Evolutionary conservation across 192 early-diverging fungal species (phyloP).

Genomic region (Coemansia sp.): DNA sequence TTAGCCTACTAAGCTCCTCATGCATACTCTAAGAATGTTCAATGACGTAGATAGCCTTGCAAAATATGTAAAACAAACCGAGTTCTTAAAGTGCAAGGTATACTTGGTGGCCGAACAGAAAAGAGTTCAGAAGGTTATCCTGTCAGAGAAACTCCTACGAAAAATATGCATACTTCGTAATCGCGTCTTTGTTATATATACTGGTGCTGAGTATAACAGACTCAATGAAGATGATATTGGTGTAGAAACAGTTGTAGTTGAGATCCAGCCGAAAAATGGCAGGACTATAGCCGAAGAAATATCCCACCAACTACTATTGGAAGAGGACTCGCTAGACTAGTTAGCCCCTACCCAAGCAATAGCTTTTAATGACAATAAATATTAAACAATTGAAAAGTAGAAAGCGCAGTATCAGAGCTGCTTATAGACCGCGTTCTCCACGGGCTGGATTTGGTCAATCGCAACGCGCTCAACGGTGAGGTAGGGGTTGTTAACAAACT

Average conservation of each 20-base stretch:
- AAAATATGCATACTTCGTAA: neutral
- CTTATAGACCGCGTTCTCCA: slow-evolving; percentile 37
- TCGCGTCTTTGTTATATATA: neutral
- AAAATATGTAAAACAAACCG: neutral
- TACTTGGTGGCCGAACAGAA: neutral
- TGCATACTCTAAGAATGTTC: neutral
- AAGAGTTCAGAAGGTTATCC: neutral
- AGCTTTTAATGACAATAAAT: neutral
- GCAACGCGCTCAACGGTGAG: slow-evolving; percentile 32
- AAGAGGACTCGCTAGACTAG: neutral
- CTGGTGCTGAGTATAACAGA: neutral
- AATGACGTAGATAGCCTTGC: neutral
- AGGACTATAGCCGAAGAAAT: neutral
- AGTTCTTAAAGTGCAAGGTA: neutral
- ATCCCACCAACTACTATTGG: neutral
- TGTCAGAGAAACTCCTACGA: neutral
- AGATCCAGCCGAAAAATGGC: neutral
- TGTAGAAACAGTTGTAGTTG: neutral
- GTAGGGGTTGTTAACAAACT: slow-evolving; percentile 49
- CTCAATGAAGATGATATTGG: neutral
- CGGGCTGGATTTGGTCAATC: slow-evolving; percentile 20
- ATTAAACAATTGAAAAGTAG: neutral
- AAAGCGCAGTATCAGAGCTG: slow-evolving; percentile 24
- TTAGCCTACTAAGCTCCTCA: neutral
- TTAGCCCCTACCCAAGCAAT: neutral